A percentile compares a stretch with the other conserved stretches of the same genome.
phyloP scores from a whole-genome alignment of 805 yeast species.

The Nakazawaea molendinolei region DNA sequence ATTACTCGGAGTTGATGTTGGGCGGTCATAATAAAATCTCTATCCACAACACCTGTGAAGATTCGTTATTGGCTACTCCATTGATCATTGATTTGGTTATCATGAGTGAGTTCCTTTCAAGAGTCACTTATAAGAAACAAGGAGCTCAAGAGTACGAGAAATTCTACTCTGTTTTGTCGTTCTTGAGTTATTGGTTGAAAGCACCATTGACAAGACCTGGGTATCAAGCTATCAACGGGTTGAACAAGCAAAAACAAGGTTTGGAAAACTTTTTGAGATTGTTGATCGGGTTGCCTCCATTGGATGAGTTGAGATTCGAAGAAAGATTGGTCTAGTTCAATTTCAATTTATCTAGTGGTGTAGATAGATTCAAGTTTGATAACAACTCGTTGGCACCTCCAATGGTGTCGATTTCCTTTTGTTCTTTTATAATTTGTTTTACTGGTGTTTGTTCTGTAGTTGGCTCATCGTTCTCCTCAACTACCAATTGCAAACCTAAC shows the following conservation, averaged over 20 bases:
- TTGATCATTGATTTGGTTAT: conserved; percentile 86
- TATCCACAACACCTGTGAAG: conserved; percentile 94
- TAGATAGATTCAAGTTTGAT: conserved; percentile 5
- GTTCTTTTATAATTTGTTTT: conserved; percentile 6
- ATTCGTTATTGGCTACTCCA: conserved; percentile 90
- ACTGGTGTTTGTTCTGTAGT: conserved; percentile 2
- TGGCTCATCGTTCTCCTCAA: conserved; percentile 2
- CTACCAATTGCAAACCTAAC: conserved; percentile 30
- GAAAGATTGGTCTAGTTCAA: conserved; percentile 55
- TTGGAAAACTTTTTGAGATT: conserved; percentile 86
- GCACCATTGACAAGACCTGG: conserved; percentile 94
- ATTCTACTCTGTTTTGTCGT: conserved; percentile 80
- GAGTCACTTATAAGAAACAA: conserved; percentile 70
- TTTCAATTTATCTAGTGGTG: conserved; percentile 2
- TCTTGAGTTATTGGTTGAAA: conserved; percentile 91
- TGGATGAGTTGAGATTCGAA: conserved; percentile 89
- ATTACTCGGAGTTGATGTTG: conserved; percentile 92
- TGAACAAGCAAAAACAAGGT: conserved; percentile 91
- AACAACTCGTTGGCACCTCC: conserved; percentile 7
- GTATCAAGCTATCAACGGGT: conserved; percentile 82
- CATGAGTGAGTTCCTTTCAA: conserved; percentile 82
- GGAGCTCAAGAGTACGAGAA: conserved; percentile 46
- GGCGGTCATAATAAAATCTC: conserved; percentile 96
- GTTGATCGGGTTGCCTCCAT: conserved; percentile 83
- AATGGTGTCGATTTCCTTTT: conserved; percentile 8